Percentiles rank a stretch among this genome's conserved stretches.
Conservation (phyloP, 768 basidiomycete species). For the Inosperma sp. region DNA sequence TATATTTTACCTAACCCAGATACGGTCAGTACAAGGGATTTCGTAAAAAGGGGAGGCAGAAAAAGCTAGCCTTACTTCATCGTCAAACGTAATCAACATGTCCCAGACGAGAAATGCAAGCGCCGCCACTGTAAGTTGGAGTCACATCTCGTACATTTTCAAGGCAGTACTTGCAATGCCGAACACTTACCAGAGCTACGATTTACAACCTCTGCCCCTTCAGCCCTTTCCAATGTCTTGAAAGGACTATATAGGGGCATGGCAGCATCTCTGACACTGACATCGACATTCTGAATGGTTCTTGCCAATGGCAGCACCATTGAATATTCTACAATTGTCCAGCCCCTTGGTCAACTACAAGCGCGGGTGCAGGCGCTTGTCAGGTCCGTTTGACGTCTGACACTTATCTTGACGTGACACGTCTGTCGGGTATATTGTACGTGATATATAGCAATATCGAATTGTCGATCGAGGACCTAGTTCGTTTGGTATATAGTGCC, state of each 20-base stretch:
- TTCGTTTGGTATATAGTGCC: too few species aligned
- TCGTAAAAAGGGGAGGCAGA: background rate
- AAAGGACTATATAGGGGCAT: slow-evolving; percentile 24
- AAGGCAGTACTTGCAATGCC: background rate
- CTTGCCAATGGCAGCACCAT: too few species aligned
- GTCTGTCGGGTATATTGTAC: too few species aligned
- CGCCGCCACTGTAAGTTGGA: slow-evolving; percentile 28
- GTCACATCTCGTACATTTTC: slow-evolving; percentile 5
- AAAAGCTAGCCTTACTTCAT: slow-evolving; percentile 30
- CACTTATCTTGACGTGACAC: too few species aligned
- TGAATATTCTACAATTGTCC: too few species aligned
- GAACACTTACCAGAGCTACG: slow-evolving; percentile 28
- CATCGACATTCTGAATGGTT: background rate
- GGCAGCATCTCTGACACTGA: background rate
- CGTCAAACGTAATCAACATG: slow-evolving; percentile 36
- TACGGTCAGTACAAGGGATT: background rate
- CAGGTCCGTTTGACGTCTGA: too few species aligned
- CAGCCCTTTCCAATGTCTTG: slow-evolving; percentile 17
- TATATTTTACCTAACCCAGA: slow-evolving; percentile 32
- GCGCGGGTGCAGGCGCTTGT: too few species aligned
- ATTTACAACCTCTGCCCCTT: slow-evolving; percentile 30
- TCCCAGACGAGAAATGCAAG: slow-evolving; percentile 39
- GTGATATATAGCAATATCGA: too few species aligned
- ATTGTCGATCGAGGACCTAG: too few species aligned
- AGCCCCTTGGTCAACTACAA: too few species aligned